phyloP scores from a whole-genome alignment of 2,329 filamentous ascomycete genomes.

The Neoarthrinium moseri region DNA sequence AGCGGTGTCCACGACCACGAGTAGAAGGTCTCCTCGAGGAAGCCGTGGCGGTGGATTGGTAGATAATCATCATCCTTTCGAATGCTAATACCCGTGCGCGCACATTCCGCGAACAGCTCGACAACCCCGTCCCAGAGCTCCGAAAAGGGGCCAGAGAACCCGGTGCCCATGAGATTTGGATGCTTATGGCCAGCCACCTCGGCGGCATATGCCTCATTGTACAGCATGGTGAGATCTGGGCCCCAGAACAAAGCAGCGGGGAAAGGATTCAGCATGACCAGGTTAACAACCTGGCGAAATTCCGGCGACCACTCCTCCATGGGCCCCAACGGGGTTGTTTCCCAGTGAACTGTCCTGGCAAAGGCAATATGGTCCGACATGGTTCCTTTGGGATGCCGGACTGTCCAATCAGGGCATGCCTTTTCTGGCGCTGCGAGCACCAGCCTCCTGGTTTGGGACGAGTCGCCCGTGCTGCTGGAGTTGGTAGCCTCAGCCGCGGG shows the following conservation, averaged over 20 bases:
- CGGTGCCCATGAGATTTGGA: constrained; percentile 58
- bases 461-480: constrained; percentile 25
- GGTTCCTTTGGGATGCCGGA: constrained; percentile 24
- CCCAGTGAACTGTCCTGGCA: constrained; percentile 38
- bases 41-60: constrained; percentile 29
- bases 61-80: constrained; percentile 32
- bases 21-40: constrained; percentile 38
- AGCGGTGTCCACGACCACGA: constrained; percentile 37
- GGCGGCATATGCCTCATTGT: constrained; percentile 59
- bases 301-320: constrained; percentile 42
- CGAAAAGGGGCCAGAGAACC: constrained; percentile 54
- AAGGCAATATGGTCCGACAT: constrained; percentile 27
- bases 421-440: constrained; percentile 29
- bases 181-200: constrained; percentile 53
- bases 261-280: constrained; percentile 35
- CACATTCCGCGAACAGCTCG: constrained; percentile 32
- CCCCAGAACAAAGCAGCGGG: constrained; percentile 62
- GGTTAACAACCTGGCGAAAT: constrained; percentile 39
- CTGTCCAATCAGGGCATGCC: constrained; percentile 34
- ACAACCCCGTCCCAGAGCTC: constrained; percentile 40
- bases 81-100: constrained; percentile 30
- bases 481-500: constrained; percentile 11
- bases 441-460: constrained; percentile 26
- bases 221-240: constrained; percentile 58
- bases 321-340: constrained; percentile 38